Conservation (phyloP, 164 flowering plant species). For the Aristolochia californica region DNA sequence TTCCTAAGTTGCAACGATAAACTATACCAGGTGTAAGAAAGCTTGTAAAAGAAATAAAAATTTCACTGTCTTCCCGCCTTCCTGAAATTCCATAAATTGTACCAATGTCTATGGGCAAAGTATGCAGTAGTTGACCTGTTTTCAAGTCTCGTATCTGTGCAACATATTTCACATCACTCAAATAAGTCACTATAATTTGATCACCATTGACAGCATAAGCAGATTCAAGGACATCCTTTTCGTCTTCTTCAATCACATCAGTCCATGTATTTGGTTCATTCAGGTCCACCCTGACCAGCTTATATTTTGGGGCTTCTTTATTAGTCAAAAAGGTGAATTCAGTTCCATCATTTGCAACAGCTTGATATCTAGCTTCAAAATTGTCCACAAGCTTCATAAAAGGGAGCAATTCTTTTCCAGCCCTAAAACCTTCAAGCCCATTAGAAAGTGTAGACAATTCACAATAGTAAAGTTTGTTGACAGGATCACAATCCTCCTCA, state of each 20-base stretch:
- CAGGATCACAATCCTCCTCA: constrained; percentile 64
- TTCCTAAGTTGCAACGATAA: constrained; percentile 58
- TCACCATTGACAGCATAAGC: constrained; percentile 61
- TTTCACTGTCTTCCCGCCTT: constrained; percentile 46
- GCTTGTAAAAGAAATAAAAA: constrained; percentile 74
- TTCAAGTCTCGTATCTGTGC: constrained; percentile 78
- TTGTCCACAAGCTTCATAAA: constrained; percentile 77
- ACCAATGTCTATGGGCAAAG: constrained; percentile 84
- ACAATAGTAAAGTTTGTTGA: constrained; percentile 84
- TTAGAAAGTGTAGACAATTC: constrained; percentile 60
- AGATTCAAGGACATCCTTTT: constrained; percentile 78
- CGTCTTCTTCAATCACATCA: constrained; percentile 58
- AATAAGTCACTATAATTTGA: constrained; percentile 67
- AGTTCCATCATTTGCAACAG: constrained; percentile 75
- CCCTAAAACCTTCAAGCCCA: constrained; percentile 63
- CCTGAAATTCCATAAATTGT: constrained; percentile 58
- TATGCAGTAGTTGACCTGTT: constrained; percentile 63
- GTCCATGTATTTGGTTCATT: constrained; percentile 67
- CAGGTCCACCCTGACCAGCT: constrained; percentile 75
- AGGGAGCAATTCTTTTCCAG: constrained; percentile 46
- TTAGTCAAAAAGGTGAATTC: constrained; percentile 82
- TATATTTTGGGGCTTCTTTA: constrained; percentile 88
- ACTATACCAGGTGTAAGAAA: constrained; percentile 91
- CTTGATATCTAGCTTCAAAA: constrained; percentile 66
- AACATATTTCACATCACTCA: constrained; percentile 84